Evolutionary conservation across 768 basidiomycete genomes (phyloP), one percentile per base, ranked within the genome.

Genomic region (Boletus subcaerulescens): DNA sequence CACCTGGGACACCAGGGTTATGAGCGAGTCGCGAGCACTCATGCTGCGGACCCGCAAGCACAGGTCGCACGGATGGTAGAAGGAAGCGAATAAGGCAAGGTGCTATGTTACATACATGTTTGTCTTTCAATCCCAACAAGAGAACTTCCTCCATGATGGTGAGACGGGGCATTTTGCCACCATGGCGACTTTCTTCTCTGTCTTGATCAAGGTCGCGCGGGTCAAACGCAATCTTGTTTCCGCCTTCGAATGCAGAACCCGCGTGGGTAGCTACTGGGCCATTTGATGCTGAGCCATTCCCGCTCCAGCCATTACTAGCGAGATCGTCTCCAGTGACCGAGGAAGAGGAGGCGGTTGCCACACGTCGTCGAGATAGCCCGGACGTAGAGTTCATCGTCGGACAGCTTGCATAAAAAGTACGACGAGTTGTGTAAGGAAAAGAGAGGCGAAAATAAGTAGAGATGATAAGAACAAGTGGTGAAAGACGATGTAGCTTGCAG

Each of bases 91-190:
- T n/a, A 20, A 40, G 58, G n/a, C 4, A 32, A 41, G 13, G 29
- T n/a, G 46, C 24, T 22, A 20, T 38, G 56, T 18, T 24, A 74
- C 80, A 20, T 63, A 93, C 93, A 77, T 96, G 93, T 68, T 94
- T 95, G 75, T 98, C 97, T 71, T 98, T 98, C 54, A 99, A 76
- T 5, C 97, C 97, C 13, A 99, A 74, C 53, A 99, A 72, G 57
- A 98, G 75, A 7, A 99, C 86, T 76, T 99, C 97, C 76, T 99
- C 97, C 90, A 98, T 91, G 53, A 99, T 80, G 24, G 97, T 99
- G 62, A 99, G 75, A 53, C 79, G 78, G 3, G 97, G 97, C 71
- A 88, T 80, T 71, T 81, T 85, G 18, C 87, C 89, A 4, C 87
- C 86, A 52, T 80, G 65, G 51, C 77, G 78, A n/a, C 69, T 77